Percentiles rank a stretch among this genome's conserved stretches.
These are phyloP conservation scores for Cytospora paraplurivora DNA, from an alignment of 2,329 filamentous ascomycete species.

Conservation along the genomic window DNA sequence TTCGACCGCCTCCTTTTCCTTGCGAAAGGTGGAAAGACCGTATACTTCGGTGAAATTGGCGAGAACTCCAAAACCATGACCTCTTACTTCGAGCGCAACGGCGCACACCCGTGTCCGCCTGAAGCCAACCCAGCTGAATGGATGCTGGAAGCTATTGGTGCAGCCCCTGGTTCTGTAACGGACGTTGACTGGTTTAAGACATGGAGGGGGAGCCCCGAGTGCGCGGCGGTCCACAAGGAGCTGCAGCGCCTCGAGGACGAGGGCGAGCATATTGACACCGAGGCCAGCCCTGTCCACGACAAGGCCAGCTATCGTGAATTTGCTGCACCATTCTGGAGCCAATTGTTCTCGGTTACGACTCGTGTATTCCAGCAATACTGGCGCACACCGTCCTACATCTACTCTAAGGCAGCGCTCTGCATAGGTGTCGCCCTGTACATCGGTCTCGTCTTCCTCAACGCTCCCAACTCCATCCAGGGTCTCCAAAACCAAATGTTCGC, in stretches of 20 bases:
- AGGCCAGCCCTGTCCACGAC: slow-evolving; percentile 38
- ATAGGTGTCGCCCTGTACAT: slow-evolving; percentile 61
- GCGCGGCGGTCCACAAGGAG: slow-evolving; percentile 56
- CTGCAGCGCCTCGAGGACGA: slow-evolving; percentile 56
- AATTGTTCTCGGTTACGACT: slow-evolving; percentile 60
- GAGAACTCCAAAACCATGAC: slow-evolving; percentile 68
- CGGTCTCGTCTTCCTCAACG: slow-evolving; percentile 68
- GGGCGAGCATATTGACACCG: slow-evolving; percentile 30
- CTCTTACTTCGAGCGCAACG: slow-evolving; percentile 75
- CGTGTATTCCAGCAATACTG: slow-evolving; percentile 74
- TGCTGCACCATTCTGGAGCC: slow-evolving; percentile 65
- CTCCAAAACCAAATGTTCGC: slow-evolving; percentile 73
- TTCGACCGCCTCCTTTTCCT: slow-evolving; percentile 80
- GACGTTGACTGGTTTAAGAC: slow-evolving; percentile 67
- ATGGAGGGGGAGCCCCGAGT: slow-evolving; percentile 63
- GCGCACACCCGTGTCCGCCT: slow-evolving; percentile 63
- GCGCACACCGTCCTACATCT: slow-evolving; percentile 72
- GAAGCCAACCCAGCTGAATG: slow-evolving; percentile 81
- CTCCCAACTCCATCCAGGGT: slow-evolving; percentile 62
- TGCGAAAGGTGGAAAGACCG: slow-evolving; percentile 69
- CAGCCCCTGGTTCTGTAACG: slow-evolving; percentile 63
- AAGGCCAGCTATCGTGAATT: slow-evolving; percentile 60
- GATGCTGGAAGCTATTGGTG: slow-evolving; percentile 68
- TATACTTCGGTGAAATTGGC: slow-evolving; percentile 79
- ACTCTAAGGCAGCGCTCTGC: slow-evolving; percentile 65